Percentiles rank a stretch among this genome's conserved stretches.
phyloP scores from a whole-genome alignment of 208 protist genomes.

The Crithidia fasciculata region DNA sequence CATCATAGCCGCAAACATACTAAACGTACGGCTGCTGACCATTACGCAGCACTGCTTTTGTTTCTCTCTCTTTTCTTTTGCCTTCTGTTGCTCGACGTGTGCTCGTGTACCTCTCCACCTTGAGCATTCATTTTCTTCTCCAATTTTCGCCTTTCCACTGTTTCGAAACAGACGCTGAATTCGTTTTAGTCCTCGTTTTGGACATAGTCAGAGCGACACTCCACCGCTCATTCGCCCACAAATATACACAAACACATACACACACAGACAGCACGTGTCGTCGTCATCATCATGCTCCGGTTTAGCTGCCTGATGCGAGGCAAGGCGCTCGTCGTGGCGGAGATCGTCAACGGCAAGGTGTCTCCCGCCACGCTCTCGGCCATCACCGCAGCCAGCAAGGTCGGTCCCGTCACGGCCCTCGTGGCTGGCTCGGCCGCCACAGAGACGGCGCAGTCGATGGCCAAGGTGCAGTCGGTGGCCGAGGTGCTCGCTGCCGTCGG shows the following conservation, averaged over 20 bases:
- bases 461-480: conserved; percentile 79
- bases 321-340: conserved; percentile 79
- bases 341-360: conserved; percentile 71
- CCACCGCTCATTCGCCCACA: not conserved
- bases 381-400: conserved; percentile 84
- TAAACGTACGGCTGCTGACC: too few relatives aligned
- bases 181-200: not conserved
- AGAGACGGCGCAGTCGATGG: conserved; percentile 45
- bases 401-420: conserved; percentile 87
- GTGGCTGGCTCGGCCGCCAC: conserved; percentile 70
- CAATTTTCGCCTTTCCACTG: not conserved
- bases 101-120: too few relatives aligned
- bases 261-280: conserved; percentile 18
- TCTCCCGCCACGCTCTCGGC: conserved; percentile 82
- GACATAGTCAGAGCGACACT: too few relatives aligned
- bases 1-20: too few relatives aligned
- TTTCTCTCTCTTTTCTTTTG: too few relatives aligned
- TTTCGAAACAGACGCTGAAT: not conserved
- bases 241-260: not conserved
- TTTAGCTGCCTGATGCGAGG: conserved; percentile 32
- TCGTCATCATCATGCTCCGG: conserved; percentile 51
- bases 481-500: conserved; percentile 77
- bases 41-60: too few relatives aligned
- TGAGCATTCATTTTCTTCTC: too few relatives aligned
- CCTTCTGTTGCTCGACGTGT: too few relatives aligned